phyloP scores from a whole-genome alignment of 1,284 basidiomycete species.

The Sporisorium iseilematis-ciliati region DNA sequence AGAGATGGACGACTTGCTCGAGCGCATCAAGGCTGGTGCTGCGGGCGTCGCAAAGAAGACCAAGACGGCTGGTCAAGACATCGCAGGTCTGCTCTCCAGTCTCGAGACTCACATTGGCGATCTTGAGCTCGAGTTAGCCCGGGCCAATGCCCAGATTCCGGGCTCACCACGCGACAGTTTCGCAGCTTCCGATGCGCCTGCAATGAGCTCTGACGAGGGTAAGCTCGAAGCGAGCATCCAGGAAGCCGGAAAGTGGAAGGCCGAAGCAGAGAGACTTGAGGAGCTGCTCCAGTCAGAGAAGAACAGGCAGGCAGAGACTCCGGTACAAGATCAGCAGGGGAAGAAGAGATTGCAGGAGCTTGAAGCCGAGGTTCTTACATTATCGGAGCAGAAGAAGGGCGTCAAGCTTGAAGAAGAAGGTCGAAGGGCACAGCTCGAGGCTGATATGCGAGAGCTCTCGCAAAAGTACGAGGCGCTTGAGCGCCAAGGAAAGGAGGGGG shows the following conservation, averaged over 20 bases:
- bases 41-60: conserved; percentile 43
- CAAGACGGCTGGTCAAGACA: conserved; percentile 60
- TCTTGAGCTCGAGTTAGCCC: conserved; percentile 59
- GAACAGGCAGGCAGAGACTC: conserved; percentile 1
- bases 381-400: conserved; percentile 15
- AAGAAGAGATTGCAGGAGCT: conserved; percentile 10
- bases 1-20: conserved; percentile 68
- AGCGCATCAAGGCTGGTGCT: conserved; percentile 64
- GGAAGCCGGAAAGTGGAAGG: conserved; percentile 29
- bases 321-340: conserved; percentile 7
- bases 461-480: conserved; percentile 19
- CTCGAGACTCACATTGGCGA: conserved; percentile 62
- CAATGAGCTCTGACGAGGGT: neutral
- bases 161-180: conserved; percentile 17
- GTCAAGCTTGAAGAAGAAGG: conserved; percentile 11
- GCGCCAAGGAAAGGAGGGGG: conserved; percentile 8
- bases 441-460: conserved; percentile 11
- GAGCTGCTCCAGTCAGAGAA: conserved; percentile 11
- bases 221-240: conserved; percentile 18
- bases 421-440: conserved; percentile 14
- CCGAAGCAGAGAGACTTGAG: conserved; percentile 26
- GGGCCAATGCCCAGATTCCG: conserved; percentile 21
- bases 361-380: conserved; percentile 15
- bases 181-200: conserved; percentile 10
- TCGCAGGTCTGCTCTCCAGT: conserved; percentile 53